Conservation (phyloP, 2,329 filamentous ascomycete species). For the Pseudovirgaria hyperparasitica region DNA sequence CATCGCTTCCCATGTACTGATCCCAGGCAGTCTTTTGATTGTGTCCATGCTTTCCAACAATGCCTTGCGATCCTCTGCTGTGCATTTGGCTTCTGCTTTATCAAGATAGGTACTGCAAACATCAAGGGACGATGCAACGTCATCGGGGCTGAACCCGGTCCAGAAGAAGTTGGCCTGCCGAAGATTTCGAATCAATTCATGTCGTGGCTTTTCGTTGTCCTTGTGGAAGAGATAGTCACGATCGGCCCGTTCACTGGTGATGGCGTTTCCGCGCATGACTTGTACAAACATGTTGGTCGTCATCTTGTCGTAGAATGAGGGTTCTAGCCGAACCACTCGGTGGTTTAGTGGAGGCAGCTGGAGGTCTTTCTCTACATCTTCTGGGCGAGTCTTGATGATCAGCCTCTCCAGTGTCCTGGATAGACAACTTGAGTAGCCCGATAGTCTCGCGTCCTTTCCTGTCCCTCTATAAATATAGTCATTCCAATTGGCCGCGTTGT, state of each 20-base stretch:
- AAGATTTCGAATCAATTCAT: constrained; percentile 62
- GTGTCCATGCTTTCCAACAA: constrained; percentile 54
- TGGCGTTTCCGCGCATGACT: constrained; percentile 71
- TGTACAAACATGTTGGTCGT: constrained; percentile 77
- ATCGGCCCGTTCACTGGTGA: constrained; percentile 75
- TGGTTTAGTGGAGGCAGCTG: constrained; percentile 60
- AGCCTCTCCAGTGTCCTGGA: constrained; percentile 60
- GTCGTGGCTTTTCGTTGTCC: constrained; percentile 53
- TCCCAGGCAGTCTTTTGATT: constrained; percentile 47
- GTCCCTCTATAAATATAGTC: constrained; percentile 53
- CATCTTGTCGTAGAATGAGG: constrained; percentile 73
- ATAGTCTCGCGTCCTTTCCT: too few relatives aligned
- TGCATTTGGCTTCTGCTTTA: constrained; percentile 47
- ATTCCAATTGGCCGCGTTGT: constrained; percentile 51
- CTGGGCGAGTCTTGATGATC: constrained; percentile 65
- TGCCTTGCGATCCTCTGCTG: constrained; percentile 44
- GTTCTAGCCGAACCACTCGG: constrained; percentile 59
- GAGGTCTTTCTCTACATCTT: constrained; percentile 54
- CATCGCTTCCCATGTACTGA: constrained; percentile 52
- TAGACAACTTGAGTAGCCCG: constrained; percentile 45
- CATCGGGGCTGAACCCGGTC: constrained; percentile 54
- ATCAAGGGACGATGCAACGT: constrained; percentile 52
- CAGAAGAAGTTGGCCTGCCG: constrained; percentile 80
- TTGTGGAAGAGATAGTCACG: constrained; percentile 82
- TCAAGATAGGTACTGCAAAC: constrained; percentile 55